Evolutionary conservation across 1,139 yeast genomes (phyloP).

Genomic region (Blastobotrys ciferrii): DNA sequence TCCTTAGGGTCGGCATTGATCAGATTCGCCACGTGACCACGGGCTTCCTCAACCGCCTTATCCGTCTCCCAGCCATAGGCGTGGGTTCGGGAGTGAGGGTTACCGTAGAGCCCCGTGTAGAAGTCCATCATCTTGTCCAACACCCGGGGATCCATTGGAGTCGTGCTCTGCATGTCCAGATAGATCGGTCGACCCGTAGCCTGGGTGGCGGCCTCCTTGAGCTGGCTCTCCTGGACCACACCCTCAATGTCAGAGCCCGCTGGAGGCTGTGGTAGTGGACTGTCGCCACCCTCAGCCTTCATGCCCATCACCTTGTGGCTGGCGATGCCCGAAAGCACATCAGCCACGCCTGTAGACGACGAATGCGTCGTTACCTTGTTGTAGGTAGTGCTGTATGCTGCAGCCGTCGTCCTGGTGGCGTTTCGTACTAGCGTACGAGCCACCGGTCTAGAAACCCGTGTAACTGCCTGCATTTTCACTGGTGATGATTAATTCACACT

Average conservation of each 20-base stretch:
- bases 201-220: conserved; percentile 22
- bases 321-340: conserved; percentile 17
- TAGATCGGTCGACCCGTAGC: conserved; percentile 68
- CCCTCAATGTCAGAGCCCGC: conserved; percentile 28
- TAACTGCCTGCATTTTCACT: background rate
- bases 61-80: conserved; percentile 99
- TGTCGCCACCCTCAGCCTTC: conserved; percentile 4
- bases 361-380: conserved; percentile 6
- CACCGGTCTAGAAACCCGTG: conserved; percentile 1
- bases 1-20: conserved; percentile 96
- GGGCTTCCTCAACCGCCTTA: conserved; percentile 81
- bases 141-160: conserved; percentile 97
- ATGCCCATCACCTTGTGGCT: conserved; percentile 12
- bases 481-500: background rate
- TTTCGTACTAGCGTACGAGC: conserved; percentile 2
- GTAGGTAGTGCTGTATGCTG: conserved; percentile 2
- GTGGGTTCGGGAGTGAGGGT: conserved; percentile 96
- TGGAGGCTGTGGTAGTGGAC: conserved; percentile 22
- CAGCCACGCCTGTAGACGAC: conserved; percentile 24
- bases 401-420: background rate
- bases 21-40: conserved; percentile 74
- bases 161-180: conserved; percentile 95
- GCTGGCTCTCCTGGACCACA: conserved; percentile 24
- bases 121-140: conserved; percentile 90
- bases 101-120: conserved; percentile 92